Evolutionary conservation across 768 basidiomycete genomes (phyloP), one percentile per base, ranked within the genome.

Genomic region (Russula abietina): DNA sequence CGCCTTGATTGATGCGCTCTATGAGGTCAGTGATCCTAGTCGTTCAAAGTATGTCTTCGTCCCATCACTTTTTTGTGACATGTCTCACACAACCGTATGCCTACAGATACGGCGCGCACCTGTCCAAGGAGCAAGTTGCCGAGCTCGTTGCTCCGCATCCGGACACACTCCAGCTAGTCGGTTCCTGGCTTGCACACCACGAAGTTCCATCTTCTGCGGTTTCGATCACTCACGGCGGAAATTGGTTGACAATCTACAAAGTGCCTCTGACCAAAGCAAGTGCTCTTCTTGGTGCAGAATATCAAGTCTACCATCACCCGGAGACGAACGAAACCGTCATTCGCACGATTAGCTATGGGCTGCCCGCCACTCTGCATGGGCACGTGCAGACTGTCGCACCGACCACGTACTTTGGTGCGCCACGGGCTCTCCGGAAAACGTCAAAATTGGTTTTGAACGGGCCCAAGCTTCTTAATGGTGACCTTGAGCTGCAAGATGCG

Each of bases 341-440:
- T 55, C 83, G 86, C 63, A 80, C 86, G 26, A 71, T 82, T 45
- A 74, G 78, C 62, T 86, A 88, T 73, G 83, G 84, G 26, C 78
- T 87, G 9, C 86, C 82, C 19, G 70, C 74, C 50, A 73, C 75
- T 4, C 74, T 86, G 39, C 82, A 83, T 48, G 70, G 73, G 0
- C 83, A 87, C 64, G 73, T 90, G 65, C 74, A 83, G 28, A 73
- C 86, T 24, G 76, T 89, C 33, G 75, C 85, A 0, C 88, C 88
- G 8, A 71, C 69, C 2, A 88, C 86, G 6, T 83, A 83, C 68
- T 88, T 88, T 66, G 79, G 84, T 17, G 80, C 82, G 9, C 72
- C 82, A 53, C 75, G 71, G 17, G 78, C 76, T 66, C 83, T 86
- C 81, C 76, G 77, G 56, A 72, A 75, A 6, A 83, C 83, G 12